These are phyloP conservation scores for Cutaneotrichosporon sp. DNA, from an alignment of 1,284 basidiomycete genomes.

Conservation along the genomic window DNA sequence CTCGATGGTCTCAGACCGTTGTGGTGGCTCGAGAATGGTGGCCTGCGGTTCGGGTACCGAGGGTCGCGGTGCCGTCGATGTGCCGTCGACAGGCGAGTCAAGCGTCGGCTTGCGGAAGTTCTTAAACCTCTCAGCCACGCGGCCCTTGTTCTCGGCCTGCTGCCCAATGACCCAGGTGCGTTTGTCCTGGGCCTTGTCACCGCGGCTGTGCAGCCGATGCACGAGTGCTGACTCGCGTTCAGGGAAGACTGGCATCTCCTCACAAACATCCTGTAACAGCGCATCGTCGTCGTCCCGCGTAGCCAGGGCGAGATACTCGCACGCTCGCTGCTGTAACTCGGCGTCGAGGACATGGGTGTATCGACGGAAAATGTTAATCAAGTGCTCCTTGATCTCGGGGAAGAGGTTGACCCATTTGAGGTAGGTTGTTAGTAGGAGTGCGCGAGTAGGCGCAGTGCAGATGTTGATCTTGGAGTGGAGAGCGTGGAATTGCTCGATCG, in stretches of 20 bases:
- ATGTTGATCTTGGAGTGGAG: conserved; percentile 94
- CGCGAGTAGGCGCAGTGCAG: conserved; percentile 85
- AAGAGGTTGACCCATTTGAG: conserved; percentile 96
- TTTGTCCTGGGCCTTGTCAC: conserved; percentile 85
- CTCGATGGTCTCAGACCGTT: conserved; percentile 9
- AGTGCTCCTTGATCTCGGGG: conserved; percentile 92
- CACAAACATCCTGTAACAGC: conserved; percentile 87
- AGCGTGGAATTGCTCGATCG: conserved; percentile 89
- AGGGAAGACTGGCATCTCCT: conserved; percentile 98
- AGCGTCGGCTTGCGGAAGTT: conserved; percentile 41
- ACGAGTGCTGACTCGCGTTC: conserved; percentile 87
- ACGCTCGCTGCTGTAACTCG: conserved; percentile 95
- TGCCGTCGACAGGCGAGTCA: conserved; percentile 1
- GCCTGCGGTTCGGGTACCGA: conserved; percentile 7
- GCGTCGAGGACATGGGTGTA: conserved; percentile 97
- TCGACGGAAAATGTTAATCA: conserved; percentile 93
- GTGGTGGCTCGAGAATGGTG: background rate
- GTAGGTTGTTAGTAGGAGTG: conserved; percentile 91
- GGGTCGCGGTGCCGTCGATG: conserved; percentile 5
- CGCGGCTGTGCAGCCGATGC: conserved; percentile 77
- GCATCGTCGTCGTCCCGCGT: conserved; percentile 80
- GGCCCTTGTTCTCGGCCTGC: conserved; percentile 80
- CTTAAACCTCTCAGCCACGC: conserved; percentile 57
- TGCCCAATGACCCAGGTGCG: conserved; percentile 93
- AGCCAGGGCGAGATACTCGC: conserved; percentile 87